Evolutionary conservation across 2,329 filamentous ascomycete species (phyloP), one percentile per base, ranked within the genome.

Genomic region (Pseudonectria buxi): DNA sequence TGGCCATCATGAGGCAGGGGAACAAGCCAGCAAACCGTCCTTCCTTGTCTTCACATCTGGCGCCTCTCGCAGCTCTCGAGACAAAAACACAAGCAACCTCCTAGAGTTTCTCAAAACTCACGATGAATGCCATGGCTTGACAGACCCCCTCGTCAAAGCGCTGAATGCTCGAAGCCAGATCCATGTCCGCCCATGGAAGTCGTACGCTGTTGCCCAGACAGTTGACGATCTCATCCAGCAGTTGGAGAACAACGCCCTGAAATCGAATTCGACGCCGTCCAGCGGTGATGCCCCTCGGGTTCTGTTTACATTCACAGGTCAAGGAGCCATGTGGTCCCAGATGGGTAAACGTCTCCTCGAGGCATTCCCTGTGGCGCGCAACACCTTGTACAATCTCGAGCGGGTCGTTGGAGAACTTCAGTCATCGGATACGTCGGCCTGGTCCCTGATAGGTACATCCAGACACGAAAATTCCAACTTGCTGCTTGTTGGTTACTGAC

Each of bases 261-360:
- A 46, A 10, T 41, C 47, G 2, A 47, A 43, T 9, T 24, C 36
- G 6, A 16, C 33, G 1, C 45, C 43, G 0, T 33, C 37, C 13
- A 24, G 32, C 30, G 25, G 32, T 10, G 33, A 26, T 6, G 25
- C 32, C 1, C 35, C 43, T 3, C 32, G 30, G 3, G 14, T 44
- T 5, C 28, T 49, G 2, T 49, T 49, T 18, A 28, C 42, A 24
- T 49, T 49, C 33, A 49, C 46, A 0, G 46, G 46, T 0, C 46
- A 49, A 27, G 46, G 46, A 33, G 46, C 46, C 3, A 49, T 46
- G 30, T 49, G 46, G 46, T 45, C 46, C 0, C 46, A 47, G 28
- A 49, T 49, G 46, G 46, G 46, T 2, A 49, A 44, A 28, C 41
- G 44, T 12, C 46, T 49, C 4, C 30, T 49, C 1, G 37, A 50